Evolutionary conservation across 495 filamentous ascomycete species (phyloP).

Genomic region (Xylaria grammica): DNA sequence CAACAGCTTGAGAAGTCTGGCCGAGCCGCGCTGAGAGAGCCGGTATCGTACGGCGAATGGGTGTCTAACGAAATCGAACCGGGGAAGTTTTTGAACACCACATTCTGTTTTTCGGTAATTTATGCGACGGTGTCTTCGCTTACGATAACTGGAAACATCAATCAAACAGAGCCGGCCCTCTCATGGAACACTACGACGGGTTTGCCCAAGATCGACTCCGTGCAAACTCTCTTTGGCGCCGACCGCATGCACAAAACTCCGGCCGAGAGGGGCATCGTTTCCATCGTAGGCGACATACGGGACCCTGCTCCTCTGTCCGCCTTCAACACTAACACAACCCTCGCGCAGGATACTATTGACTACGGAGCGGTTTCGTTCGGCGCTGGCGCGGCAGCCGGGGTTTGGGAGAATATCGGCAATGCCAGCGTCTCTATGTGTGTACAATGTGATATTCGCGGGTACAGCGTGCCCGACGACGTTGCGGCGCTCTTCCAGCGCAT

Average conservation of each 20-base stretch:
- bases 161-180: neutral
- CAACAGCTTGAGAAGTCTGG: neutral
- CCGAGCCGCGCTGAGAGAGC: neutral
- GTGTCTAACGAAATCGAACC: neutral
- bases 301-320: neutral
- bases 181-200: neutral
- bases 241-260: neutral
- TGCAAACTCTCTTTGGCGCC: neutral
- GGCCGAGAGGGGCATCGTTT: neutral
- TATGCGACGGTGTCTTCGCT: neutral
- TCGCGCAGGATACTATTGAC: neutral
- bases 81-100: neutral
- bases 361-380: neutral
- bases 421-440: neutral
- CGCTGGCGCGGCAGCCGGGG: neutral
- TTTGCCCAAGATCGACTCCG: neutral
- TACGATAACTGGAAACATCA: neutral
- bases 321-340: neutral
- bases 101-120: neutral
- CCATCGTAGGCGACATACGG: neutral
- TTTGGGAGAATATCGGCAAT: neutral
- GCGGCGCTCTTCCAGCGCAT: neutral
- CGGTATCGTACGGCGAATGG: neutral
- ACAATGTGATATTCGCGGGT: neutral
- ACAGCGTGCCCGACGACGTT: neutral